Evolutionary conservation across 495 filamentous ascomycete genomes (phyloP), one percentile per base, ranked within the genome.

Genomic region (Hyaloscypha hepaticicola): DNA sequence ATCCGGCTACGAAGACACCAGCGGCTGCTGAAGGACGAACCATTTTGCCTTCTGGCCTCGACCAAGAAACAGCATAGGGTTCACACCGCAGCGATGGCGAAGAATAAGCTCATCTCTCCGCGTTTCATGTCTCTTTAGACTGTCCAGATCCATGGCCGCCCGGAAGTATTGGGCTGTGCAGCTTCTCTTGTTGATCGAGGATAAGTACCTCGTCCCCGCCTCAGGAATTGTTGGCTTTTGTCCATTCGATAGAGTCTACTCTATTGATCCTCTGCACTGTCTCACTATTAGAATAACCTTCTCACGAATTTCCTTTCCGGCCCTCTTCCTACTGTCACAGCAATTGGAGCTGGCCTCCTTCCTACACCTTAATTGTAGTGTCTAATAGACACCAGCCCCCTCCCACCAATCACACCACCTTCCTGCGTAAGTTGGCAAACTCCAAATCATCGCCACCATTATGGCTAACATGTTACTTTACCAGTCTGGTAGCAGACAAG

Each of bases 121-220:
- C 74, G 78, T 80, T 79, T 78, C 78, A 80, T 68, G 61, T 76
- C 74, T 72, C 70, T 74, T 75, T 72, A 67, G 58, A 70, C 68
- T 63, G 59, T 60, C 52, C 28, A 60, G 53, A 69, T 62, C 62
- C 65, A 60, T 69, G 68, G 65, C 48, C 19, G 65, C 55, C 60
- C 27, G 14, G 48, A 58, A 65, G 66, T 61, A 72, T 76, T 76
- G 74, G 70, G 72, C 77, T 74, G 75, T 76, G 76, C 69, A 69
- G 71, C 66, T 69, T 64, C 64, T 49, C 29, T 27, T 52, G 19
- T 64, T 21, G 57, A 24, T 14, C 56, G 64, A 68, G 59, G 68
- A 72, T 74, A 72, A 72, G 67, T 70, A 72, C 65, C 22, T 25
- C 65, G 63, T 26, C 27, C 16, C 59, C 57, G 50, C 67, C 69